Conservation (phyloP, 768 basidiomycete genomes). For the Trametes gibbosa region DNA sequence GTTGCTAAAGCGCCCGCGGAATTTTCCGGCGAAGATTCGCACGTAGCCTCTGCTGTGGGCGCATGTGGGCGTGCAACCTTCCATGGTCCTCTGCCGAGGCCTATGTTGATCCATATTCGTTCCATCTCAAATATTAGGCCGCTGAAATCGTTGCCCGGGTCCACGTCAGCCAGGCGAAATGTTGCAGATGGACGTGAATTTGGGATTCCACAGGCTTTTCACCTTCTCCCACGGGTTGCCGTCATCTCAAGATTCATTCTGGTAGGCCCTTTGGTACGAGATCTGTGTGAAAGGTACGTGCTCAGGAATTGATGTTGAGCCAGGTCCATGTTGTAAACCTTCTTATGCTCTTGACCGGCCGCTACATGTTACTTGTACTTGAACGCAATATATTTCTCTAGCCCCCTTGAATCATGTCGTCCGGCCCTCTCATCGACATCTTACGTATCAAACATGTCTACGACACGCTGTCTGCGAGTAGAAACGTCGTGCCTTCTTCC, state of each 20-base stretch:
- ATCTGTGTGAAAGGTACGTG: not conserved
- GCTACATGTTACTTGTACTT: not conserved
- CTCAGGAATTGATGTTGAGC: not conserved
- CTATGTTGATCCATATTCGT: not conserved
- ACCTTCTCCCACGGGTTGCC: no score
- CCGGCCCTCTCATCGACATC: not conserved
- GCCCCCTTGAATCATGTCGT: no score
- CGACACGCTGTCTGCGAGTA: constrained; percentile 14
- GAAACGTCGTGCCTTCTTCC: constrained; percentile 47
- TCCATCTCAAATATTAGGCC: no score
- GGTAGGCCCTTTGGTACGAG: not conserved
- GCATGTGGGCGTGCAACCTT: constrained; percentile 9
- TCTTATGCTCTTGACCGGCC: not conserved
- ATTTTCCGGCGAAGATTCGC: constrained; percentile 2
- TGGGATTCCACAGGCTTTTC: no score
- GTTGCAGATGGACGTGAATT: no score
- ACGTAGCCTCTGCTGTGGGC: constrained; percentile 7
- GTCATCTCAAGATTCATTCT: no score
- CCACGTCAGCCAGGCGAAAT: no score
- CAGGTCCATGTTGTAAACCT: not conserved
- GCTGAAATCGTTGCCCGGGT: no score
- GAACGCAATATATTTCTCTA: not conserved
- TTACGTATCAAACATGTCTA: no score
- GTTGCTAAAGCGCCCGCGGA: constrained; percentile 4
- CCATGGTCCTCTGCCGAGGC: not conserved